Percentiles rank a stretch among this genome's conserved stretches.
Evolutionary conservation across 139 green algal species (phyloP).

Genomic region (Ulvella scutata): DNA sequence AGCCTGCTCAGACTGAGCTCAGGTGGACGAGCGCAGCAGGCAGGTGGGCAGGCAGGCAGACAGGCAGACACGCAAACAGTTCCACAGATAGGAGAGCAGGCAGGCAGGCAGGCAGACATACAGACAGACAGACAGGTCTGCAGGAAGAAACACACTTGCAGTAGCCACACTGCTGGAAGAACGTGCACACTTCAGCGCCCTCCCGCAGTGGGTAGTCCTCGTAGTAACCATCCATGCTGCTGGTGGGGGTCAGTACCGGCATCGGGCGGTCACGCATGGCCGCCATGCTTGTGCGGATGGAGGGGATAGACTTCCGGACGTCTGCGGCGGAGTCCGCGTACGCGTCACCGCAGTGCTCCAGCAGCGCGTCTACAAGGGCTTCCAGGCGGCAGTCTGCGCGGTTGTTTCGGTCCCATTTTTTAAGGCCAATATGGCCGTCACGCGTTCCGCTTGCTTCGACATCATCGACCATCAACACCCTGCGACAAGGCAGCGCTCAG

Average conservation of each 20-base stretch:
- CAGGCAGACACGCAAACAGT: too few species aligned
- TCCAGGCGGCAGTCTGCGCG: not conserved
- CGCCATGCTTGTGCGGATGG: not conserved
- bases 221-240: not conserved
- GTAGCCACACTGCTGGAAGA: slow-evolving; percentile 2
- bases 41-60: too few species aligned
- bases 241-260: not conserved
- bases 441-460: too few species aligned
- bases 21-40: too few species aligned
- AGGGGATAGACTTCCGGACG: not conserved
- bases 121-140: too few species aligned
- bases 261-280: not conserved
- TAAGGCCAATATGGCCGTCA: too few species aligned
- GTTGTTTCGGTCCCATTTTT: not conserved
- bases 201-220: not conserved
- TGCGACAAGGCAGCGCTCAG: too few species aligned
- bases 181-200: not conserved
- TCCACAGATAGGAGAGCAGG: too few species aligned
- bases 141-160: not conserved
- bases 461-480: not conserved
- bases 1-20: too few species aligned
- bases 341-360: not conserved
- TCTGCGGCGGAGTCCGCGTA: not conserved
- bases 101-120: too few species aligned
- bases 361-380: not conserved